Evolutionary conservation across 768 basidiomycete species (phyloP).

Genomic region (Phlebiopsis gigantea): DNA sequence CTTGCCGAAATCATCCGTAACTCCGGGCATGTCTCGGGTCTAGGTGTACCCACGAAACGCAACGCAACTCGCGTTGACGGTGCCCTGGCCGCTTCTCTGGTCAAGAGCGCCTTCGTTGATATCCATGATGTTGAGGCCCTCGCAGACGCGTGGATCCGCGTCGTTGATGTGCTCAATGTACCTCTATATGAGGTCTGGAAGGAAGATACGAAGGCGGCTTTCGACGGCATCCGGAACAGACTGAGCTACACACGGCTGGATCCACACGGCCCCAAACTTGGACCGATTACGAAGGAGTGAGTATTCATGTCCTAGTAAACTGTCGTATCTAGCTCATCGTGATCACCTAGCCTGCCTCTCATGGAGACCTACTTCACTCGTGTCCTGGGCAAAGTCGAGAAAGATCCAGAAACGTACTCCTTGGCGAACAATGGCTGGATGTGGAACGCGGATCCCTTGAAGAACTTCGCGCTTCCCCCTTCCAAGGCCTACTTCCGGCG

Average conservation of each 20-base stretch:
- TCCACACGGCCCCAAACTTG: slow-evolving; percentile 75
- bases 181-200: slow-evolving; percentile 85
- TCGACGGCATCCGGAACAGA: slow-evolving; percentile 71
- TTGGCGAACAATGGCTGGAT: slow-evolving; percentile 99
- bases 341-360: slow-evolving; percentile 59
- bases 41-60: slow-evolving; percentile 56
- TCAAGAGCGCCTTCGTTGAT: slow-evolving; percentile 60
- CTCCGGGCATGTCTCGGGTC: slow-evolving; percentile 51
- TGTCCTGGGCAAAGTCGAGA: slow-evolving; percentile 41
- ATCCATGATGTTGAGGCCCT: slow-evolving; percentile 43
- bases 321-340: not conserved
- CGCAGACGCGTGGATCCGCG: slow-evolving; percentile 64
- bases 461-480: slow-evolving; percentile 87
- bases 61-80: slow-evolving; percentile 64
- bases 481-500: slow-evolving; percentile 95
- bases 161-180: slow-evolving; percentile 87
- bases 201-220: slow-evolving; percentile 69
- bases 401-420: slow-evolving; percentile 54
- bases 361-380: slow-evolving; percentile 94
- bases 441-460: slow-evolving; percentile 91
- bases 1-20: slow-evolving; percentile 60
- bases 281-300: slow-evolving; percentile 70
- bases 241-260: slow-evolving; percentile 81
- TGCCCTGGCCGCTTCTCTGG: slow-evolving; percentile 63
- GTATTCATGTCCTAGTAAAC: slow-evolving; percentile 24